Evolutionary conservation across 108 stramenopile genomes (phyloP).

Genomic region (Seminavis robusta): DNA sequence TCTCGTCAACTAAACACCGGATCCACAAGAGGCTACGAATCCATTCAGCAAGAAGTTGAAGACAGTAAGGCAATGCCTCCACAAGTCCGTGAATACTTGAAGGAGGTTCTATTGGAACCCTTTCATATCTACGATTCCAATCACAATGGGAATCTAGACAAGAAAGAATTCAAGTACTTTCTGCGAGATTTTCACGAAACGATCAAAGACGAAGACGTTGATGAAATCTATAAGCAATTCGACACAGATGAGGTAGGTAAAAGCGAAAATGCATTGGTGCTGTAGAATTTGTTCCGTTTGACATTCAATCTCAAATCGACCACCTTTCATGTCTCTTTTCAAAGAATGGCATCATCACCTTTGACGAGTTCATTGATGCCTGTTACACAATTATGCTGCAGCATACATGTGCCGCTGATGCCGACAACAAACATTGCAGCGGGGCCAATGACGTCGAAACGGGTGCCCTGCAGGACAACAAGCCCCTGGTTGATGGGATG

Average conservation of each 20-base stretch:
- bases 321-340: no score
- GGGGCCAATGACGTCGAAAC: slow-evolving; percentile 8
- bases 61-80: slow-evolving; percentile 8
- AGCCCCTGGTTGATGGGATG: no score
- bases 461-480: slow-evolving; percentile 40
- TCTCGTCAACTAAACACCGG: background rate
- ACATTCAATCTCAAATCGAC: no score
- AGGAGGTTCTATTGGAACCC: slow-evolving; percentile 71
- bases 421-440: background rate
- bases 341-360: slow-evolving; percentile 64
- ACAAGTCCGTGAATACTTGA: slow-evolving; percentile 44
- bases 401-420: background rate
- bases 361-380: slow-evolving; percentile 87
- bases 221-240: slow-evolving; percentile 50
- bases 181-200: slow-evolving; percentile 83
- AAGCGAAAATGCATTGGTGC: no score
- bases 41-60: slow-evolving; percentile 6
- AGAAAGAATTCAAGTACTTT: slow-evolving; percentile 59
- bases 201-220: slow-evolving; percentile 42
- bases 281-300: no score
- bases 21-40: slow-evolving; percentile 7
- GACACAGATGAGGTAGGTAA: no score
- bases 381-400: slow-evolving; percentile 36
- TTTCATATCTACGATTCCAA: slow-evolving; percentile 85
- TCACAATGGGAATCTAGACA: slow-evolving; percentile 61